These are phyloP conservation scores for Ogataea trehaloabstinens DNA, from an alignment of 805 yeast species.

Conservation along the genomic window DNA sequence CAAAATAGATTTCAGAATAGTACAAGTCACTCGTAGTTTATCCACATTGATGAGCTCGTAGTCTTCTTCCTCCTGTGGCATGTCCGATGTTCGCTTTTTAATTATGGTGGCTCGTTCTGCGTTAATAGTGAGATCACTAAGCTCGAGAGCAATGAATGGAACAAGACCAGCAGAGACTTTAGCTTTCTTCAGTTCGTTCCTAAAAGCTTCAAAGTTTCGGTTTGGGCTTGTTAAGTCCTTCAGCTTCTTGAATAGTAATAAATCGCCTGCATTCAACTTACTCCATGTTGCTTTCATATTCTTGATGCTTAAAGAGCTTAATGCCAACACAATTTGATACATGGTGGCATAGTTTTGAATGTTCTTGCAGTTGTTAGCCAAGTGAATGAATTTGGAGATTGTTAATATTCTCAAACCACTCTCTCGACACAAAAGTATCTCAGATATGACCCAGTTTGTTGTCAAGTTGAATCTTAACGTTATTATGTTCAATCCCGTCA, in stretches of 20 bases:
- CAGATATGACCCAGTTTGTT: slow-evolving; percentile 91
- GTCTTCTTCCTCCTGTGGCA: slow-evolving; percentile 27
- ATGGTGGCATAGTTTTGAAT: slow-evolving; percentile 83
- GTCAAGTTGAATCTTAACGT: slow-evolving; percentile 83
- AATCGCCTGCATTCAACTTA: slow-evolving; percentile 67
- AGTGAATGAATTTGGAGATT: slow-evolving; percentile 81
- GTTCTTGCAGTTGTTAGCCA: slow-evolving; percentile 70
- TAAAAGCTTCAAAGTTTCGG: slow-evolving; percentile 65
- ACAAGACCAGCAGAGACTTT: slow-evolving; percentile 73
- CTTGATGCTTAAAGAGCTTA: slow-evolving; percentile 63
- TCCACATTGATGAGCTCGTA: slow-evolving; percentile 67
- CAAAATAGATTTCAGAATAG: slow-evolving; percentile 71
- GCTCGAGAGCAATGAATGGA: slow-evolving; percentile 84
- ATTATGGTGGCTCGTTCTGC: slow-evolving; percentile 57
- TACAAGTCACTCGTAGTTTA: slow-evolving; percentile 72
- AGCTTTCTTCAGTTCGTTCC: slow-evolving; percentile 56
- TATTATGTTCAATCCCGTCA: slow-evolving; percentile 75
- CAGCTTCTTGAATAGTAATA: slow-evolving; percentile 61
- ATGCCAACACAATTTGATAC: slow-evolving; percentile 82
- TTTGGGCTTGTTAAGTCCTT: slow-evolving; percentile 73
- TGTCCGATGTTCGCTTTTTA: slow-evolving; percentile 6
- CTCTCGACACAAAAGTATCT: slow-evolving; percentile 67
- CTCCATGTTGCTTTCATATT: slow-evolving; percentile 72
- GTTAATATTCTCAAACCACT: slow-evolving; percentile 61
- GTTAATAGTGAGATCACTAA: slow-evolving; percentile 79